Conservation (phyloP, 345 rosid species). For the Salix viminalis region DNA sequence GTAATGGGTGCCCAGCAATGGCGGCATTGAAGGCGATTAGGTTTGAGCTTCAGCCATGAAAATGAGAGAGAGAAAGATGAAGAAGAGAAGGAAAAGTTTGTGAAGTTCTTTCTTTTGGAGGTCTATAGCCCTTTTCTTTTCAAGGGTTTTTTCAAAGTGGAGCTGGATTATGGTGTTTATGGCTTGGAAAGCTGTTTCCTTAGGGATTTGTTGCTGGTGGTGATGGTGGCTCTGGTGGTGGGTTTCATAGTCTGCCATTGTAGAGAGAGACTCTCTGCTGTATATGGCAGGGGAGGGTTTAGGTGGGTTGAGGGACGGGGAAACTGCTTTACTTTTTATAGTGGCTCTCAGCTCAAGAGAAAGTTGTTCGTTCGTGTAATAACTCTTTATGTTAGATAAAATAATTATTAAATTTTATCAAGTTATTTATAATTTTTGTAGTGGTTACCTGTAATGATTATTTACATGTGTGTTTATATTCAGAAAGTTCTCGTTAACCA, state of each 20-base stretch:
- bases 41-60: conserved; percentile 54
- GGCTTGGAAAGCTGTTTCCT: conserved; percentile 86
- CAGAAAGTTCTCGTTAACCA: no score
- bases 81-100: conserved; percentile 84
- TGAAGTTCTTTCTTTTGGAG: conserved; percentile 92
- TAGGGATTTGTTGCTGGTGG: conserved; percentile 47
- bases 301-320: neutral
- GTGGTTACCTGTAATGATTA: no score
- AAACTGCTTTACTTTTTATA: neutral
- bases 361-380: neutral
- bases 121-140: conserved; percentile 90
- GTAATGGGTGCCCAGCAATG: conserved; percentile 85
- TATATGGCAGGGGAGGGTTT: neutral
- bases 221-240: conserved; percentile 35
- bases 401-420: no score
- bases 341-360: neutral
- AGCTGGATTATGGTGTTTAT: conserved; percentile 91
- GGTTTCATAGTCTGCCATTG: conserved; percentile 75
- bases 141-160: conserved; percentile 95
- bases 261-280: neutral
- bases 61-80: conserved; percentile 70
- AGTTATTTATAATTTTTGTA: no score
- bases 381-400: no score
- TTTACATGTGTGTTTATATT: no score
- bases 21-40: conserved; percentile 74